Conservation (phyloP, 139 green algal genomes). For the Volvox reticuliferus region DNA sequence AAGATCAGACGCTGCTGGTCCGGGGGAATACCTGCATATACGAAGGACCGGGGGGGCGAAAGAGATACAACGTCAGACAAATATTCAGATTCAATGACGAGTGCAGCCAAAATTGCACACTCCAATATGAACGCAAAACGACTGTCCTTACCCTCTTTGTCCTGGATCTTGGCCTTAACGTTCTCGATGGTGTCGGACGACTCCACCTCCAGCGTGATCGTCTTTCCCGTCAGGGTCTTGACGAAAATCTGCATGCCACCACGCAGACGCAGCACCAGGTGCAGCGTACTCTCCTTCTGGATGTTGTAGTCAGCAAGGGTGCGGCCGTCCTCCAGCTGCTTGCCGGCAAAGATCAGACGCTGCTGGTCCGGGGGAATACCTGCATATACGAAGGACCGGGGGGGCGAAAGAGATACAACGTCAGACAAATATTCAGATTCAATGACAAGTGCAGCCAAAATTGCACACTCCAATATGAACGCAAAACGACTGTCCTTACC, state of each 20-base stretch:
- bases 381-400: background rate
- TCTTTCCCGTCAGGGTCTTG: slow-evolving; percentile 92
- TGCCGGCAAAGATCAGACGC: slow-evolving; percentile 94
- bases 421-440: too few relatives aligned
- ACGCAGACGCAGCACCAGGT: slow-evolving; percentile 76
- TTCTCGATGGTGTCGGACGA: slow-evolving; percentile 28
- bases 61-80: background rate
- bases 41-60: background rate
- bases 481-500: too few relatives aligned
- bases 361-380: slow-evolving; percentile 94
- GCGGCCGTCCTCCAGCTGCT: slow-evolving; percentile 95
- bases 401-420: background rate
- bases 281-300: slow-evolving; percentile 91
- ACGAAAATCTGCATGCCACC: slow-evolving; percentile 91
- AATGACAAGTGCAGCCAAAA: too few relatives aligned
- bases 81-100: too few relatives aligned
- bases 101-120: too few relatives aligned
- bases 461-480: too few relatives aligned
- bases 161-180: slow-evolving; percentile 58
- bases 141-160: slow-evolving; percentile 40
- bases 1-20: slow-evolving; percentile 97
- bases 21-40: slow-evolving; percentile 84
- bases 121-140: too few relatives aligned
- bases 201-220: slow-evolving; percentile 81
- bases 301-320: slow-evolving; percentile 97